Conservation (phyloP, 2,329 filamentous ascomycete species). For the Phyllosticta citrichinensis region DNA sequence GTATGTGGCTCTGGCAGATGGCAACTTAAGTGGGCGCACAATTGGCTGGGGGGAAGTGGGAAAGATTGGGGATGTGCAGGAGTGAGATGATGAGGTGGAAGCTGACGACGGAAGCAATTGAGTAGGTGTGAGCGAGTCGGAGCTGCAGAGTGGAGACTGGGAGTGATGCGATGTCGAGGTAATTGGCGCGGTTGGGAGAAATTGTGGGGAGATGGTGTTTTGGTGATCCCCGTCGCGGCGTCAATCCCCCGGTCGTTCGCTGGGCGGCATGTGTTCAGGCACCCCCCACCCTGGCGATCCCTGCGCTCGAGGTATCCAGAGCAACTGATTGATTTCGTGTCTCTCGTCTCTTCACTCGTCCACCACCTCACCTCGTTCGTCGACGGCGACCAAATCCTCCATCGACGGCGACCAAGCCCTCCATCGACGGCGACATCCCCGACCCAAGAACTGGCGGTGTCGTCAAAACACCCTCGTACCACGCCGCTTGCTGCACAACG, state of each 20-base stretch:
- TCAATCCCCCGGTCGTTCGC: conserved; percentile 7
- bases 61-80: conserved; percentile 22
- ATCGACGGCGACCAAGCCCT: no score
- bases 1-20: conserved; percentile 1
- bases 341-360: no score
- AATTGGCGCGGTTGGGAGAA: conserved; percentile 8
- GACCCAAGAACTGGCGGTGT: no score
- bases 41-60: conserved; percentile 29
- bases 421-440: no score
- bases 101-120: conserved; percentile 17
- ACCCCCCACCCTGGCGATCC: conserved; percentile 2
- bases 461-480: not conserved
- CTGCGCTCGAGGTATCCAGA: not conserved
- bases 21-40: conserved; percentile 21
- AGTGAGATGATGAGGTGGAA: conserved; percentile 19
- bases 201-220: not conserved
- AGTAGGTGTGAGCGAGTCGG: conserved; percentile 24
- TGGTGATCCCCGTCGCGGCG: not conserved
- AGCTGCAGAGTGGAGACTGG: conserved; percentile 8
- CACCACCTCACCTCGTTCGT: no score
- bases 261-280: conserved; percentile 8
- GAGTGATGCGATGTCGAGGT: conserved; percentile 4
- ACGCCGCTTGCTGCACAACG: not conserved
- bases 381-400: no score
- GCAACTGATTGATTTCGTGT: not conserved